Evolutionary conservation across 2,329 filamentous ascomycete genomes (phyloP), one percentile per base, ranked within the genome.

Genomic region (Fusarium denticulatum): DNA sequence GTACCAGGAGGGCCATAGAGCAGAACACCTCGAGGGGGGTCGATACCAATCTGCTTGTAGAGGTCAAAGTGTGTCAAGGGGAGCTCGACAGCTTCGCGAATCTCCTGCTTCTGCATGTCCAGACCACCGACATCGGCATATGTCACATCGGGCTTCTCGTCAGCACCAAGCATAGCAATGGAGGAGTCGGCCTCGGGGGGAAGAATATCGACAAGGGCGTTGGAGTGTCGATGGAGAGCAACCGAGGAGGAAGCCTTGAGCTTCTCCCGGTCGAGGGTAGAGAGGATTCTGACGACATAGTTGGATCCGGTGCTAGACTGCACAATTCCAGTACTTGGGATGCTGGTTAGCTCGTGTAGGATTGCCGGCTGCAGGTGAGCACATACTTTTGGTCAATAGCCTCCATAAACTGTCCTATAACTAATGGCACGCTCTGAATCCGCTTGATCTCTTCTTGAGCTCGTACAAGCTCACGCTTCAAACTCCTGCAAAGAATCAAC

Each of bases 61-160:
- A 98, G 92, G 83, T 98, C 96, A 83, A 98, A 98, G 83, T 98
- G 96, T 71, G 96, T 98, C 78, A 99, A 88, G 39, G 96, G 96
- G 74, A 99, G 88, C 87, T 99, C 96, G 60, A 99, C 96, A 16
- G 96, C 96, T 85, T 99, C 96, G 75, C 96, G 90, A 75, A 99
- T 99, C 85, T 99, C 96, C 86, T 99, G 96, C 88, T 99, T 99
- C 86, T 99, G 96, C 96, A 99, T 99, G 80, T 99, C 96, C 75
- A 98, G 86, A 55, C 96, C 96, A 87, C 96, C 96, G 71, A 99
- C 96, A 83, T 99, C 96, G 71, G 95, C 96, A 80, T 99, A 99
- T 47, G 95, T 97, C 68, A 99, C 94, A 83, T 99, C 96, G 39
- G 96, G 96, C 88, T 98, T 99, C 89, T 99, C 96, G 80, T 97